A percentile compares a stretch with the other conserved stretches of the same genome.
phyloP scores from a whole-genome alignment of 2,329 filamentous ascomycete species.

The Neoscytalidium dimidiatum region DNA sequence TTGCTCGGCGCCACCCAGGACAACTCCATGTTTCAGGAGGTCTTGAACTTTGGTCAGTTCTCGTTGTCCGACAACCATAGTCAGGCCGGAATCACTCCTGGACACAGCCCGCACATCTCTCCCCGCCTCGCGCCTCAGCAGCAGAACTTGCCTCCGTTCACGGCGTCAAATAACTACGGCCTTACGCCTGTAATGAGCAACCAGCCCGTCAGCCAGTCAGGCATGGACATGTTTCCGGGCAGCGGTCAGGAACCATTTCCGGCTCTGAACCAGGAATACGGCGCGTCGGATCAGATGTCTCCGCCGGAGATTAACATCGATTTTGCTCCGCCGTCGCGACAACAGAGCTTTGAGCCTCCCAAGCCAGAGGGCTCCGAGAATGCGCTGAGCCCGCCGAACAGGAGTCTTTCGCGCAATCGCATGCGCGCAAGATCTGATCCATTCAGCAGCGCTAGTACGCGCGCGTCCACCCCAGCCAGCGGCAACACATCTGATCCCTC shows the following conservation, averaged over 20 bases:
- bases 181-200: conserved; percentile 50
- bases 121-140: conserved; percentile 71
- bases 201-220: conserved; percentile 48
- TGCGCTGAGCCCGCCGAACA: conserved; percentile 78
- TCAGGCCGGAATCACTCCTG: conserved; percentile 56
- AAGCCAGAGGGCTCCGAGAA: conserved; percentile 65
- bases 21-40: conserved; percentile 71
- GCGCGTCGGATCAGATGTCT: conserved; percentile 73
- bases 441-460: conserved; percentile 51
- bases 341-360: conserved; percentile 65
- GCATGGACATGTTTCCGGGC: conserved; percentile 54
- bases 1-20: conserved; percentile 74
- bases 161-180: conserved; percentile 47
- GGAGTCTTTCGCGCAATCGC: conserved; percentile 58
- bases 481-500: conserved; percentile 30
- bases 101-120: conserved; percentile 71
- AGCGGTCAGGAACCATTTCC: conserved; percentile 51
- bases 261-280: conserved; percentile 55
- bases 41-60: conserved; percentile 76
- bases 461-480: conserved; percentile 44
- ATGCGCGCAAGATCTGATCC: conserved; percentile 64
- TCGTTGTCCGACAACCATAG: conserved; percentile 68
- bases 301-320: conserved; percentile 96
- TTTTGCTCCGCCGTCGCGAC: conserved; percentile 74
- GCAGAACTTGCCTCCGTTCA: conserved; percentile 54